These are phyloP conservation scores for Spizellomyces sp. DNA, from an alignment of 192 early-diverging fungal genomes.

Conservation along the genomic window DNA sequence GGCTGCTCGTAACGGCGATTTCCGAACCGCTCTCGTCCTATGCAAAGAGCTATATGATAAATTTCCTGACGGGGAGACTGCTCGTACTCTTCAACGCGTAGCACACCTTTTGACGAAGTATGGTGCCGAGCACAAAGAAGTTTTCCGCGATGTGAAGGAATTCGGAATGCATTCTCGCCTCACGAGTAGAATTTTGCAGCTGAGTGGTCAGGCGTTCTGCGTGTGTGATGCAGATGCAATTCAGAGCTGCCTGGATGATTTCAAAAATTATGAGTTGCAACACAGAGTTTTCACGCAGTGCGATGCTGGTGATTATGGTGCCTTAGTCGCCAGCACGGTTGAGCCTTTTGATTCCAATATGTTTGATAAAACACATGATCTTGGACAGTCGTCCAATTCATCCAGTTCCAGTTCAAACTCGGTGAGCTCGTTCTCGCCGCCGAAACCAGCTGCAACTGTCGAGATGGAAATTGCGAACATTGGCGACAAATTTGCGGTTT, in stretches of 20 bases:
- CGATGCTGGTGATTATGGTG: conserved; percentile 52
- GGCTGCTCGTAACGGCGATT: conserved; percentile 56
- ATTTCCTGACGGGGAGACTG: conserved; percentile 36
- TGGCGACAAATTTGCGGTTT: conserved; percentile 32
- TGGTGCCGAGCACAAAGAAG: conserved; percentile 34
- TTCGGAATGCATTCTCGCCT: conserved; percentile 30
- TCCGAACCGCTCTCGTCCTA: conserved; percentile 42
- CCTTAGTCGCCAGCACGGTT: conserved; percentile 7
- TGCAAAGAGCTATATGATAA: conserved; percentile 54
- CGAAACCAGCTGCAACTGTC: background rate
- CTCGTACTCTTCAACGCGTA: conserved; percentile 35
- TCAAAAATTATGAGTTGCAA: conserved; percentile 49
- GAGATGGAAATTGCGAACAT: conserved; percentile 44
- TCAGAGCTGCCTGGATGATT: conserved; percentile 44
- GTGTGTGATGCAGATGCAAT: conserved; percentile 35
- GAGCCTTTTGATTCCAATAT: no score
- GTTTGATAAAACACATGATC: background rate
- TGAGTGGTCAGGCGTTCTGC: conserved; percentile 39
- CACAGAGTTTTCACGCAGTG: conserved; percentile 48
- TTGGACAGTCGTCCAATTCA: background rate
- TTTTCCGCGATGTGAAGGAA: conserved; percentile 38
- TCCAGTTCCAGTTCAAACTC: conserved; percentile 7
- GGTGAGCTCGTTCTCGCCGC: conserved; percentile 7
- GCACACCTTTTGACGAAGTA: conserved; percentile 36
- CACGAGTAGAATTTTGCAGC: conserved; percentile 44